These are phyloP conservation scores for Citrullus colocynthis DNA, from an alignment of 306 rosid species.

Conservation along the genomic window DNA sequence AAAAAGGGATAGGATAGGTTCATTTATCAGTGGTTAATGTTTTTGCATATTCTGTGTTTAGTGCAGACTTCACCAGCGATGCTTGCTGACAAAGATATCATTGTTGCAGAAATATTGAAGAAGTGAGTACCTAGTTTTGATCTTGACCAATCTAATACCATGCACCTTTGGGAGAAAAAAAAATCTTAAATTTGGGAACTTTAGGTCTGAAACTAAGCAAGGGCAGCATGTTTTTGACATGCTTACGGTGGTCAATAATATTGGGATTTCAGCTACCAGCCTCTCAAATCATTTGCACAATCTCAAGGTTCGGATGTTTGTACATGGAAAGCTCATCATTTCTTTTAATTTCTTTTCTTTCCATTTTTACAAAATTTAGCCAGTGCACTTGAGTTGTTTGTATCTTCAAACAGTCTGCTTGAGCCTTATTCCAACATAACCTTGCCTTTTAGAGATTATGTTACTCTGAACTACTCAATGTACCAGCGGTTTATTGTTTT, in stretches of 20 bases:
- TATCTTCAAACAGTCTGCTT: not conserved
- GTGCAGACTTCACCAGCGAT: slow-evolving; percentile 58
- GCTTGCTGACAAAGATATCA: slow-evolving; percentile 55
- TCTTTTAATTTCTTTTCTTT: not conserved
- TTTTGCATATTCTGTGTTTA: not conserved
- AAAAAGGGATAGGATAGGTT: not conserved
- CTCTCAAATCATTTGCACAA: slow-evolving; percentile 47
- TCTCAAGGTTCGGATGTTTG: slow-evolving; percentile 53
- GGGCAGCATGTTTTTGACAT: slow-evolving; percentile 70
- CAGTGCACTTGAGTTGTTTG: not conserved
- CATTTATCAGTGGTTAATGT: slow-evolving; percentile 7
- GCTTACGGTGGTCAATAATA: slow-evolving; percentile 61
- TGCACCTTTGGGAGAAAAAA: slow-evolving; percentile 5
- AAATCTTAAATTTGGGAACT: slow-evolving; percentile 2
- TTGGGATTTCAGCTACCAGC: slow-evolving; percentile 47
- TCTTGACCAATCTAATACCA: slow-evolving; percentile 8
- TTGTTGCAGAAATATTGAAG: slow-evolving; percentile 58
- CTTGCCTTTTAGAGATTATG: not conserved
- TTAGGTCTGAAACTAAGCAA: slow-evolving; percentile 80
- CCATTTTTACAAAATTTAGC: not conserved
- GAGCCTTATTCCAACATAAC: not conserved
- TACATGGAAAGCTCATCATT: not conserved
- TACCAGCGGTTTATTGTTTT: not conserved
- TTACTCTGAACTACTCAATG: not conserved
- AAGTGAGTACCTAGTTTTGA: slow-evolving; percentile 36